phyloP scores from a whole-genome alignment of 345 rosid genomes.

The Murraya koenigii region DNA sequence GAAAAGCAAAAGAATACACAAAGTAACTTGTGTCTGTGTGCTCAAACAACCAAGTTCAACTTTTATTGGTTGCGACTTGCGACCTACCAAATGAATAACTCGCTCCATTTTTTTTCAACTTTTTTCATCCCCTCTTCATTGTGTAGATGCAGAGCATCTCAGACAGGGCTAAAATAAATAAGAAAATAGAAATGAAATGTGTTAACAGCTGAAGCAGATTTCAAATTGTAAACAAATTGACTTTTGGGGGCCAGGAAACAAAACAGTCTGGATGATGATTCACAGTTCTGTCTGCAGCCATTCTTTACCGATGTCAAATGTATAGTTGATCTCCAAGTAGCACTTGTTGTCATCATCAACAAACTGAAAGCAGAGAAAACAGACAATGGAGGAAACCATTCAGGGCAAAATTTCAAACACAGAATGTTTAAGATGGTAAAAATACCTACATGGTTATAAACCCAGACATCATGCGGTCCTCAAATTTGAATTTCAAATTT shows the following conservation, averaged over 20 bases:
- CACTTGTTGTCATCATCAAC: constrained; percentile 80
- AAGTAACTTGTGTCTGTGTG: not conserved
- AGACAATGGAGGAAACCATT: constrained; percentile 1
- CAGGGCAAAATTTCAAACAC: not conserved
- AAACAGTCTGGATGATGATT: not conserved
- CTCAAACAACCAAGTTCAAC: constrained; percentile 16
- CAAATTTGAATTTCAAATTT: constrained; percentile 7
- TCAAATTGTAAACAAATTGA: constrained; percentile 14
- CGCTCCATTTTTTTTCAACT: not conserved
- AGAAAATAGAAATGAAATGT: constrained; percentile 17
- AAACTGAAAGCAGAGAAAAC: constrained; percentile 44
- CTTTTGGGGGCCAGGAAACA: constrained; percentile 1
- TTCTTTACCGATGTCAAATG: constrained; percentile 80
- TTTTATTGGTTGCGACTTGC: constrained; percentile 16
- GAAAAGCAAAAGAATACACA: constrained; percentile 1
- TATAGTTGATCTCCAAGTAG: constrained; percentile 88
- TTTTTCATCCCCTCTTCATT: constrained; percentile 9
- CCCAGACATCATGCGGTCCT: constrained; percentile 2
- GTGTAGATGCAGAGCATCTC: constrained; percentile 13
- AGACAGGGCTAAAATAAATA: constrained; percentile 14
- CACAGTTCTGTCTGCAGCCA: constrained; percentile 38
- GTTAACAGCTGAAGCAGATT: constrained; percentile 25
- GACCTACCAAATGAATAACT: constrained; percentile 23
- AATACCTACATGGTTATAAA: not conserved
- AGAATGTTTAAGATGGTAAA: not conserved